Percentiles rank a stretch among this genome's conserved stretches.
Conservation (phyloP, 305 asterid genomes). For the Fraxinus ornus region DNA sequence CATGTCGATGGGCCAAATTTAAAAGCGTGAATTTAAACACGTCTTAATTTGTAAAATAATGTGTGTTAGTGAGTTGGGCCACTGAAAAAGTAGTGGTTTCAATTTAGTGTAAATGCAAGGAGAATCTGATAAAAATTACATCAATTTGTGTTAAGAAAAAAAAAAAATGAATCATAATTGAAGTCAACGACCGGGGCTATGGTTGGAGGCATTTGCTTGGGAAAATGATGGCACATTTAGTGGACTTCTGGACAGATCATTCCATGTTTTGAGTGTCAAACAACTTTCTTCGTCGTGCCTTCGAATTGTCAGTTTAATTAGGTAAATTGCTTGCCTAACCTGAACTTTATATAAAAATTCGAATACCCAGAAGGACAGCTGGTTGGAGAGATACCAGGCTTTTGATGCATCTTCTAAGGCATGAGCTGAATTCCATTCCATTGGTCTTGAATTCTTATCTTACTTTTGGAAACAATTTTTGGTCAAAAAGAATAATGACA, state of each 20-base stretch:
- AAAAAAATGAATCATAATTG: no score
- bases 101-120: no score
- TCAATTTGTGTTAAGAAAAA: no score
- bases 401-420: neutral
- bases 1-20: neutral
- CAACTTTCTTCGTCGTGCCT: neutral
- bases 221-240: neutral
- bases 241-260: neutral
- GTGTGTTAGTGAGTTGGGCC: neutral
- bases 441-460: constrained; percentile 9
- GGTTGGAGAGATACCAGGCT: constrained; percentile 22
- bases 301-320: neutral
- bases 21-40: no score
- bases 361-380: constrained; percentile 1
- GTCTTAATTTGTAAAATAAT: neutral
- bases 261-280: neutral
- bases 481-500: constrained; percentile 42
- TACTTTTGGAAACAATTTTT: constrained; percentile 27
- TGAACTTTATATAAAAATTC: neutral
- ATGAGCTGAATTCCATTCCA: constrained; percentile 2
- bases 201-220: neutral
- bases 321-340: neutral
- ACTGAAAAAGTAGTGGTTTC: neutral
- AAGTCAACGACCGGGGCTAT: no score
- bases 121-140: no score